A percentile compares a stretch with the other conserved stretches of the same genome.
phyloP scores from a whole-genome alignment of 179 eudicot species.

The Drosera spatulata region DNA sequence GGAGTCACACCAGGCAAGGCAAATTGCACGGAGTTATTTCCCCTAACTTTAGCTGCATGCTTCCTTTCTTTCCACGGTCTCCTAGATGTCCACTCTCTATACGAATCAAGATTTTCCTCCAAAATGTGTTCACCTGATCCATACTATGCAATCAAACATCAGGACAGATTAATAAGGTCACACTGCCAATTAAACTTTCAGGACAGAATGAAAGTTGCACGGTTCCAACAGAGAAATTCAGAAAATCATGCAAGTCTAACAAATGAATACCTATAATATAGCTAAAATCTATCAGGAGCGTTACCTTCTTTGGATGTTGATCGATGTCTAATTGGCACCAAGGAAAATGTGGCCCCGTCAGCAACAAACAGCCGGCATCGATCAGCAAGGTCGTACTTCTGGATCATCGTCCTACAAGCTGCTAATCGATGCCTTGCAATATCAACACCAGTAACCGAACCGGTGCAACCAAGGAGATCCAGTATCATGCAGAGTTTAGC shows the following conservation, averaged over 20 bases:
- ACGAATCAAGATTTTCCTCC: constrained; percentile 25
- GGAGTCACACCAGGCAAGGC: constrained; percentile 30
- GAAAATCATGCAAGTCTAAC: no score
- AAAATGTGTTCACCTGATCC: constrained; percentile 35
- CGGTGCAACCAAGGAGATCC: constrained; percentile 84
- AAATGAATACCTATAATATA: background rate
- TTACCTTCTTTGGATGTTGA: constrained; percentile 28
- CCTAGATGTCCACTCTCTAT: constrained; percentile 74
- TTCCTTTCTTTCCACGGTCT: constrained; percentile 89
- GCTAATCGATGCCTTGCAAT: constrained; percentile 90
- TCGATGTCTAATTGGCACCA: constrained; percentile 34
- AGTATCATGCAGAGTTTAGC: constrained; percentile 92
- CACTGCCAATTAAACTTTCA: no score
- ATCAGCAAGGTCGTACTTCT: constrained; percentile 66
- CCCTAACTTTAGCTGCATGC: constrained; percentile 46
- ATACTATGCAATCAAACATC: constrained; percentile 12
- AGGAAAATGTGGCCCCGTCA: constrained; percentile 70
- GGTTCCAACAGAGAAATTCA: no score
- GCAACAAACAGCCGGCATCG: constrained; percentile 95
- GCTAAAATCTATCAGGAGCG: constrained; percentile 5
- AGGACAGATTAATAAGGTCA: background rate
- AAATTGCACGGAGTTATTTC: constrained; percentile 17
- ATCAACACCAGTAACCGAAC: constrained; percentile 94
- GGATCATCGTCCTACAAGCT: constrained; percentile 90
- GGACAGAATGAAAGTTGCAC: no score